These are phyloP conservation scores for Bryoerythrophyllum caledonicum DNA, from an alignment of 225 moss, liverwort and hornwort genomes.

Conservation along the genomic window DNA sequence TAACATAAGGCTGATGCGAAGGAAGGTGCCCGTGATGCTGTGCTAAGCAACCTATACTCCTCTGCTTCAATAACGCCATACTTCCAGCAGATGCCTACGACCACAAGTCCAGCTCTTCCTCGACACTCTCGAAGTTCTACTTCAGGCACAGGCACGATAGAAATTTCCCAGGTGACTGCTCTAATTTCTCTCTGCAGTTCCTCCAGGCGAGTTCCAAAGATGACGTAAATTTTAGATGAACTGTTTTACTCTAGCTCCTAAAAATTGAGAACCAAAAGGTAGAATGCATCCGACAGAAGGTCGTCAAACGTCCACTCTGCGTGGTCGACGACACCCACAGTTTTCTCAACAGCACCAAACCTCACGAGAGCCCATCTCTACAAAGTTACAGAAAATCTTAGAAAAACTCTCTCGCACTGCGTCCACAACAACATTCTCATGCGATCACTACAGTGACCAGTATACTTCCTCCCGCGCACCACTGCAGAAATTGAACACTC, in stretches of 20 bases:
- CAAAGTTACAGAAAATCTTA: background rate
- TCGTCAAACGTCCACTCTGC: background rate
- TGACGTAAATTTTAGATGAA: background rate
- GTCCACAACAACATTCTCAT: constrained; percentile 4
- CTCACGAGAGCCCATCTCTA: constrained; percentile 11
- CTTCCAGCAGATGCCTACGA: constrained; percentile 10
- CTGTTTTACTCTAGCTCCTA: background rate
- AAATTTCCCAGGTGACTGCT: background rate
- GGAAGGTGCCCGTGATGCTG: constrained; percentile 22
- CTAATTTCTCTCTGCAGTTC: background rate
- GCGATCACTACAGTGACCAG: constrained; percentile 1
- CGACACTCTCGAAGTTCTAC: constrained; percentile 8
- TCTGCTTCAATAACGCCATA: constrained; percentile 47
- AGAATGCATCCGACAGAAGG: background rate
- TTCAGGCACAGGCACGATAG: background rate
- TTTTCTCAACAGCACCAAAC: constrained; percentile 11
- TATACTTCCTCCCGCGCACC: background rate
- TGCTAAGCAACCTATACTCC: constrained; percentile 25
- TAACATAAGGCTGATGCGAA: constrained; percentile 10
- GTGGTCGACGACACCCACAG: background rate
- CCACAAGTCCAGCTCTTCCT: constrained; percentile 7
- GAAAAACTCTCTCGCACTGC: background rate
- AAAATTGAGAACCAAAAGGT: background rate
- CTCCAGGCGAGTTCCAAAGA: background rate
- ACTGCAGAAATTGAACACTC: background rate